Evolutionary conservation across 768 basidiomycete species (phyloP), one percentile per base, ranked within the genome.

Genomic region (Ramaria sp.): DNA sequence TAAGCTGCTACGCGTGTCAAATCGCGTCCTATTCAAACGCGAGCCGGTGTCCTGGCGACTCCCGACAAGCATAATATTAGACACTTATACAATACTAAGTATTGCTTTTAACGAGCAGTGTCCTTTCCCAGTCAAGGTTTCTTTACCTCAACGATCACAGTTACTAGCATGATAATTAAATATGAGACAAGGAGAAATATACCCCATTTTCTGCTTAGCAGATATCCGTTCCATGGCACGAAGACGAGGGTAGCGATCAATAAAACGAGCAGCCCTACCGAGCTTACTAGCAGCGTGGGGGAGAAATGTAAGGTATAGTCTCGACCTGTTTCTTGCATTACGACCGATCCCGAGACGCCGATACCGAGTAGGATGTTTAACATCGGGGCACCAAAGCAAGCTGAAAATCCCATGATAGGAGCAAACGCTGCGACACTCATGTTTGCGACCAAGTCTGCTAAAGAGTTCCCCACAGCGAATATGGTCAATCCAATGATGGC

Each of bases 401-500:
- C 93, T 4, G 91, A 90, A 70, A 96, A 93, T 22, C 88, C 92
- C 93, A 94, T 96, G 64, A 91, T 82, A 39, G 84, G 93, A 38
- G 86, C 91, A 68, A 92, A 94, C 71, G 82, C 88, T 20, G 95
- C 95, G 10, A 98, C 91, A 53, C 88, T 92, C 75, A 91, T 89
- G 70, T 98, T 97, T 20, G 96, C 95, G 6, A 99, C 94, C 20
- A 97, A 80, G 70, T 99, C 96, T 0, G 94, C 95, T 4, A 96
- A 78, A 13, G 91, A 95, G 69, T 98, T 98, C 24, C 96, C 95
- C 30, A 97, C 79, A 1, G 95, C 96, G 61, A 99, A 99, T 59
- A 99, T 87, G 1, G 95, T 97, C 42, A 99, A 72, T 12, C 95
- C 95, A 57, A 99, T 89, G 66, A 99, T 95, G 45, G 96, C 93